phyloP scores from a whole-genome alignment of 2,329 filamentous ascomycete species.

The Aspergillus calidoustus region DNA sequence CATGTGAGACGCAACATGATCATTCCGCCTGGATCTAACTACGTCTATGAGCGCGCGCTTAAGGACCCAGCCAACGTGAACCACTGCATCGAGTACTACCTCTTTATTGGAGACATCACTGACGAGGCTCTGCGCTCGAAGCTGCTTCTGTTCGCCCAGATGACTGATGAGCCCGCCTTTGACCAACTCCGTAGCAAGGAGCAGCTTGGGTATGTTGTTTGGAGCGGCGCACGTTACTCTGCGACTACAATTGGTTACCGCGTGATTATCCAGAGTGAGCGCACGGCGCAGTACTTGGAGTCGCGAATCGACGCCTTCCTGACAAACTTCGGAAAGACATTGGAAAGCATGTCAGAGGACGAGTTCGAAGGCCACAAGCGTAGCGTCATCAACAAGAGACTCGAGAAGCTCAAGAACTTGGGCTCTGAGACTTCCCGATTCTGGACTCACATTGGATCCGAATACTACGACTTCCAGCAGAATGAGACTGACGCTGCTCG shows the following conservation, averaged over 20 bases:
- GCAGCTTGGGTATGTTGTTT: constrained; percentile 95
- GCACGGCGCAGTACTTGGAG: constrained; percentile 81
- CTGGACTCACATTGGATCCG: constrained; percentile 82
- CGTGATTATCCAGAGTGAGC: constrained; percentile 92
- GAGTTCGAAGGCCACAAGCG: constrained; percentile 92
- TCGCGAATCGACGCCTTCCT: constrained; percentile 87
- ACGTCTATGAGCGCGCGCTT: constrained; percentile 77
- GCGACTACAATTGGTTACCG: constrained; percentile 83
- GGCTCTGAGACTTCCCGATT: constrained; percentile 80
- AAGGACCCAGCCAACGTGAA: constrained; percentile 90
- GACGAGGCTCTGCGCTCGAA: constrained; percentile 75
- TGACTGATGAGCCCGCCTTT: constrained; percentile 91
- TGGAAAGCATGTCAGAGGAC: constrained; percentile 76
- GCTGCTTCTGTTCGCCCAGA: constrained; percentile 80
- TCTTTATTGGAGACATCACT: constrained; percentile 70
- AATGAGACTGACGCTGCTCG: constrained; percentile 77
- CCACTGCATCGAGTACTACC: constrained; percentile 79
- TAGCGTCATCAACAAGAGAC: constrained; percentile 80
- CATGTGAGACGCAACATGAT: constrained; percentile 76
- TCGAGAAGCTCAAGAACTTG: constrained; percentile 93
- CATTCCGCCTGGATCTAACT: constrained; percentile 80
- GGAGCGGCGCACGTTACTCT: constrained; percentile 73
- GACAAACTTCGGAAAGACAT: constrained; percentile 63
- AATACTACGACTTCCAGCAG: constrained; percentile 88
- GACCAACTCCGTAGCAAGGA: constrained; percentile 96